Conservation (phyloP, 192 early-diverging fungal species). For the Coemansia sp. region DNA sequence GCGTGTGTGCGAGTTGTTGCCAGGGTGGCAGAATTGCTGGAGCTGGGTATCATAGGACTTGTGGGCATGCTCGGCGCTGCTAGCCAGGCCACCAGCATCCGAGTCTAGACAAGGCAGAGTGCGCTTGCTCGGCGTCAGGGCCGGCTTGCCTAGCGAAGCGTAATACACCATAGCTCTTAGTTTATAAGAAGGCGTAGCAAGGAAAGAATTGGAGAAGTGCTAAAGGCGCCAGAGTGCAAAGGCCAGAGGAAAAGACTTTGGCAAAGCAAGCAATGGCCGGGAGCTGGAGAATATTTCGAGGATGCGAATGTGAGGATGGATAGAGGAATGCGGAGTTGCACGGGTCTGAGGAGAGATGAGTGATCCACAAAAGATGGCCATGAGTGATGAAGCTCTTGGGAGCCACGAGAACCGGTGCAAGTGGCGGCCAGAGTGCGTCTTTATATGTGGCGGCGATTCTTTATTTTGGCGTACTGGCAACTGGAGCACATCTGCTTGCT, state of each 20-base stretch:
- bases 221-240: neutral
- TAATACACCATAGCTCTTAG: slow-evolving; percentile 5
- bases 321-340: too few species aligned
- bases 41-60: neutral
- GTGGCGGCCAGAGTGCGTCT: neutral
- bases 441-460: slow-evolving; percentile 1
- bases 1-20: too few species aligned
- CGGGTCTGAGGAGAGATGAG: too few species aligned
- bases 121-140: neutral
- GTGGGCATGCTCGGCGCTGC: neutral
- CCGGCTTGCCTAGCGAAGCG: neutral
- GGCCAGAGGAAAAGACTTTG: neutral
- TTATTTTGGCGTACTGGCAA: too few species aligned
- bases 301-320: too few species aligned
- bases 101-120: neutral
- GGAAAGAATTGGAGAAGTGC: too few species aligned
- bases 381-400: too few species aligned
- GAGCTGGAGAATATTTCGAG: neutral
- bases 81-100: neutral
- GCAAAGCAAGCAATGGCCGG: neutral
- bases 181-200: neutral
- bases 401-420: too few species aligned
- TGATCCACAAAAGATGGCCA: too few species aligned
- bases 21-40: neutral
- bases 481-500: neutral